Base-by-base conservation (phyloP, 148 eudicot genomes). In the Silene latifolia region DNA sequence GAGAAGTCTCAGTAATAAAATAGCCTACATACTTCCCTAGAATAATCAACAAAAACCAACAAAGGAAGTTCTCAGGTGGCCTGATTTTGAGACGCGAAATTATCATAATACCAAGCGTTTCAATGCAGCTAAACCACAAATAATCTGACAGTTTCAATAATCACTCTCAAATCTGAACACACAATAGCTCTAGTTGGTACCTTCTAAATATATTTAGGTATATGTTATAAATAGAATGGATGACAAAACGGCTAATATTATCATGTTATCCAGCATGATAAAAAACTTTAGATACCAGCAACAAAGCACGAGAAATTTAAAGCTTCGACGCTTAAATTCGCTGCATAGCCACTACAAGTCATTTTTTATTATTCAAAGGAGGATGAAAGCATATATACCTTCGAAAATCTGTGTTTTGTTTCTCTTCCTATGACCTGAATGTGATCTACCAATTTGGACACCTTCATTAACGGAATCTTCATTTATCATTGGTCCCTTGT, bases 381-480 rank as follows among this genome's bases (percentile, higher is more conserved):
- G 14, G 47, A 20, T 39, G 51, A 71, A 69, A 67, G 14, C 48
- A 65, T 14, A 51, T 39, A 25, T 73, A 84, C 87, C 87, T 79
- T 81, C 82, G 71, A 67, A 17, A 8, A 63, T 62, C 57, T 71
- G 47, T 56, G 71, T 74, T 48, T 79, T 79, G 73, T 32, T 76
- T 74, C 62, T 77, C 79, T 73, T 81, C 35, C 79, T 79, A 35
- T 70, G 63, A 54, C 61, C 61, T 58, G 72, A 73, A 76, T 76
- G 67, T 47, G 66, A 73, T 46, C 32, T 24, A 35, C 46, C 24
- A 19, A 24, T 59, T 70, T 67, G 71, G 60, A 74, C 67, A 72
- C 77, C 72, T 72, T 69, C 51, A 79, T 77, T 70, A 46, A 68
- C 80, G 48, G 8, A 72, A 69, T 63, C 66, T 25, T 14, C 47